These are phyloP conservation scores for Echinochloa phyllopogon DNA, from an alignment of 176 grass and related monocot genomes.

Conservation along the genomic window DNA sequence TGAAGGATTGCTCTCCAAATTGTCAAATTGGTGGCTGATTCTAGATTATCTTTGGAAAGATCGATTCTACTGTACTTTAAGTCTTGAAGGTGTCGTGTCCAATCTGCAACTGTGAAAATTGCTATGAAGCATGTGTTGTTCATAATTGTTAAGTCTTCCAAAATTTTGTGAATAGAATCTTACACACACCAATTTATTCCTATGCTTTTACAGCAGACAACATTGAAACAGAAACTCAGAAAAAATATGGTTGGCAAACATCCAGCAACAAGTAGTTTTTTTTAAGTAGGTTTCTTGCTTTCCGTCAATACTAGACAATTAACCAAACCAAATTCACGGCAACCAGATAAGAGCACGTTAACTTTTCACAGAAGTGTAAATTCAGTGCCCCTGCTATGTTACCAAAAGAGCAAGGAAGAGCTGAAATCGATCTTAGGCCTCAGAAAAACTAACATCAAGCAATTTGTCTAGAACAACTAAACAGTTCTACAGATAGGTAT, in stretches of 20 bases:
- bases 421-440: not conserved
- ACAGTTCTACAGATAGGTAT: not conserved
- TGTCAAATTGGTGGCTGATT: not conserved
- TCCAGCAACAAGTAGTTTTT: not conserved
- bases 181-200: not conserved
- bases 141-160: not conserved
- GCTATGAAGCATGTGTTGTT: not conserved
- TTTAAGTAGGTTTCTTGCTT: not conserved
- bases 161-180: not conserved
- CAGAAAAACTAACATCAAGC: not conserved
- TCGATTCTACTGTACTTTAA: not conserved
- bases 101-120: constrained; percentile 5
- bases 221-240: not conserved
- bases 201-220: not conserved
- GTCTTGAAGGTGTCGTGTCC: not conserved
- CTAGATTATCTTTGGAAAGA: not conserved
- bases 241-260: not conserved
- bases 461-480: not conserved
- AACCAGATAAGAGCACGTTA: not conserved
- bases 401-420: not conserved
- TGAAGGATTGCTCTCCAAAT: not conserved
- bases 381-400: not conserved
- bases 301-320: not conserved
- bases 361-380: not conserved
- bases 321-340: not conserved